Evolutionary conservation across 2,329 filamentous ascomycete species (phyloP).

Genomic region (Xylaria multiplex): DNA sequence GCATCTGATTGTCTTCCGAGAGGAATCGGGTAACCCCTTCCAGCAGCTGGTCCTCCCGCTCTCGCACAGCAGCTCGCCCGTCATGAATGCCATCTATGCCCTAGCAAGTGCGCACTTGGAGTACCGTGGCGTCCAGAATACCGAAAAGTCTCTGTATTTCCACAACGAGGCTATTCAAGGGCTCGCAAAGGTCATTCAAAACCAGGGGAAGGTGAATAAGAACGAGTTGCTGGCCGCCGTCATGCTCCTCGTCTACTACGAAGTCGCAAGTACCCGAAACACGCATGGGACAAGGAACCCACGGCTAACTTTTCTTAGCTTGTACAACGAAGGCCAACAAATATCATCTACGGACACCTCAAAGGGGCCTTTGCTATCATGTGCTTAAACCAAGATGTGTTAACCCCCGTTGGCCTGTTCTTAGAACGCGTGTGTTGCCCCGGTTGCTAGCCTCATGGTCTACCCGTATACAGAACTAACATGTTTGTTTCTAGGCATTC

Average conservation of each 20-base stretch:
- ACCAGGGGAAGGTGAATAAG: constrained; percentile 59
- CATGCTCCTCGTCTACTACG: constrained; percentile 70
- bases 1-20: constrained; percentile 72
- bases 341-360: constrained; percentile 69
- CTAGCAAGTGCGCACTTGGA: constrained; percentile 86
- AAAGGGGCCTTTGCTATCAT: constrained; percentile 71
- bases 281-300: no score
- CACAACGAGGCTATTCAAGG: constrained; percentile 69
- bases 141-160: constrained; percentile 67
- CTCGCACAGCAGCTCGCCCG: constrained; percentile 62
- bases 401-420: constrained; percentile 65
- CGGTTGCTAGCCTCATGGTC: not conserved
- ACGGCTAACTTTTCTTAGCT: constrained; percentile 54
- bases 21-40: constrained; percentile 71
- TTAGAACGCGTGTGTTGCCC: constrained; percentile 62
- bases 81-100: constrained; percentile 87
- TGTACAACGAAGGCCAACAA: constrained; percentile 68
- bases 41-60: constrained; percentile 71
- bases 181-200: constrained; percentile 65
- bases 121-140: constrained; percentile 64
- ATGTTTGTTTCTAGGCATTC: constrained; percentile 60
- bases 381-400: constrained; percentile 57
- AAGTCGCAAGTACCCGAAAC: constrained; percentile 61
- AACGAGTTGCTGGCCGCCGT: constrained; percentile 70
- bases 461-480: constrained; percentile 41